Percentiles rank a stretch among this genome's conserved stretches.
phyloP scores from a whole-genome alignment of 352 stramenopile species.

The Globisporangium carolinianum region DNA sequence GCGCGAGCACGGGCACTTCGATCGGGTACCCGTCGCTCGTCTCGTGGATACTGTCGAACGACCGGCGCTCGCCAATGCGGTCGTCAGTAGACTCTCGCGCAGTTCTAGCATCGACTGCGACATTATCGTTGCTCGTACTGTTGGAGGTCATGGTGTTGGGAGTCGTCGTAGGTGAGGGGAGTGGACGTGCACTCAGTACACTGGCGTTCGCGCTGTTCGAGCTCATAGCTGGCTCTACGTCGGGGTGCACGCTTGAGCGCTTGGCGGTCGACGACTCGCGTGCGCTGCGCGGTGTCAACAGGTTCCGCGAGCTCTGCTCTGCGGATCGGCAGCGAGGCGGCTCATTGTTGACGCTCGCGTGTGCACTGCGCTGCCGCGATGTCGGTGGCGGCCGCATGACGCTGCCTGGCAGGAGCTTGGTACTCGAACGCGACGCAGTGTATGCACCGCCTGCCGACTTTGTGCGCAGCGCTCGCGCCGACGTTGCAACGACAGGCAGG shows the following conservation, averaged over 20 bases:
- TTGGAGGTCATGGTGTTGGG: too few species aligned
- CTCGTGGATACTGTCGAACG: not conserved
- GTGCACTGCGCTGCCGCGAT: too few species aligned
- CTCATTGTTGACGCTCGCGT: too few species aligned
- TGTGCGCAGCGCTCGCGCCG: too few species aligned
- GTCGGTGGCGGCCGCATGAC: too few species aligned
- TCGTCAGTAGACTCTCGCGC: not conserved
- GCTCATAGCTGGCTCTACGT: not conserved
- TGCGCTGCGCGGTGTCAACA: conserved; percentile 3
- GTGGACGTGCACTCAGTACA: not conserved
- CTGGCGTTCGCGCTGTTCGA: not conserved
- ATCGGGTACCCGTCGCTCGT: not conserved
- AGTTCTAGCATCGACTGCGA: not conserved
- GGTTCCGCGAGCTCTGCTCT: conserved; percentile 7
- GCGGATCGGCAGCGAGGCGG: conserved; percentile 1
- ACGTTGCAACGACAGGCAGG: too few species aligned
- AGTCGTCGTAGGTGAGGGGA: not conserved
- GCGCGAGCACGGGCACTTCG: not conserved
- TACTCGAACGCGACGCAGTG: too few species aligned
- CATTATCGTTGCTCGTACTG: not conserved
- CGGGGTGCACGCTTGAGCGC: too few species aligned
- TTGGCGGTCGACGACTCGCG: not conserved
- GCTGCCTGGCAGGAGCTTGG: too few species aligned
- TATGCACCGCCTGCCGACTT: too few species aligned
- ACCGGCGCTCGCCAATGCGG: not conserved